Percentiles rank a stretch among this genome's conserved stretches.
phyloP scores from a whole-genome alignment of 306 rosid species.

The Albizia julibrissin region DNA sequence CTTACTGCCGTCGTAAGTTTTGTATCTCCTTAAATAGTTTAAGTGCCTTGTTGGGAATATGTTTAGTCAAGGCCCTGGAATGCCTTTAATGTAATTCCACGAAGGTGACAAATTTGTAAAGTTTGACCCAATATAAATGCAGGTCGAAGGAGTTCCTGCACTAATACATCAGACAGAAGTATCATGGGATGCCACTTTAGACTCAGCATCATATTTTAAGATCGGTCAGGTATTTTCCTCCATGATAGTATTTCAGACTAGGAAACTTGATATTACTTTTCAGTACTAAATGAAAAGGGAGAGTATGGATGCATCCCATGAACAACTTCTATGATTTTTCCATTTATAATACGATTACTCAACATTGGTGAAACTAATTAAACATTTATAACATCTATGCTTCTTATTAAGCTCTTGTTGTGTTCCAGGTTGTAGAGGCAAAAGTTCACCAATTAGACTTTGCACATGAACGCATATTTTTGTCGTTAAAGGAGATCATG shows the following conservation, averaged over 20 bases:
- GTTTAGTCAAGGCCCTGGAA: conserved; percentile 4
- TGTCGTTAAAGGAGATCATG: conserved; percentile 80
- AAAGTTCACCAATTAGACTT: conserved; percentile 86
- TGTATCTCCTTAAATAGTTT: conserved; percentile 18
- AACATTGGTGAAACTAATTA: background rate
- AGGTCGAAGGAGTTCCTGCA: conserved; percentile 90
- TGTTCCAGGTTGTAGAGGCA: conserved; percentile 79
- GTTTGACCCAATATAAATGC: conserved; percentile 30
- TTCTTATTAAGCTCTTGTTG: conserved; percentile 24
- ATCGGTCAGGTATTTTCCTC: conserved; percentile 82
- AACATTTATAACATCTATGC: background rate
- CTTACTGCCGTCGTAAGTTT: conserved; percentile 7
- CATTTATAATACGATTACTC: conserved; percentile 1
- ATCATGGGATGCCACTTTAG: conserved; percentile 89
- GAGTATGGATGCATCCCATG: conserved; percentile 13
- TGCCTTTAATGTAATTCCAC: conserved; percentile 22
- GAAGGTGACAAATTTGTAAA: conserved; percentile 26
- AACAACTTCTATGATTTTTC: conserved; percentile 20
- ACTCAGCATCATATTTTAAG: conserved; percentile 74
- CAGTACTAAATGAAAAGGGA: background rate
- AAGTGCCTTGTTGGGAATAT: conserved; percentile 20
- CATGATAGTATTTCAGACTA: conserved; percentile 14
- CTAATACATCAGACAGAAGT: conserved; percentile 91
- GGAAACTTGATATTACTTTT: conserved; percentile 8
- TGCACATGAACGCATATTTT: conserved; percentile 70